These are phyloP conservation scores for Fraxinus ornus DNA, from an alignment of 305 asterid species.

Conservation along the genomic window DNA sequence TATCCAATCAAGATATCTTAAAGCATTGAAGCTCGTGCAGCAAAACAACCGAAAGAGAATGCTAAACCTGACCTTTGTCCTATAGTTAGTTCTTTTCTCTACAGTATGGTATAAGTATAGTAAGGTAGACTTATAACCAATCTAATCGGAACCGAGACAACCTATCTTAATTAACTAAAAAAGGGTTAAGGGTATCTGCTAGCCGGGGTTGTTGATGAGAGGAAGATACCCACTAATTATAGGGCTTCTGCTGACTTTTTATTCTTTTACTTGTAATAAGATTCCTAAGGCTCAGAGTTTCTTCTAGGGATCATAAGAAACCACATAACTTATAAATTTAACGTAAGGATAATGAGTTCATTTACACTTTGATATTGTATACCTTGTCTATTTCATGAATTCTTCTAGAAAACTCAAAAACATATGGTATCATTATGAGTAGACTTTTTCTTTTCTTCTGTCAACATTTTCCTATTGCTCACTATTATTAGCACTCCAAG, in stretches of 20 bases:
- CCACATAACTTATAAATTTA: neutral
- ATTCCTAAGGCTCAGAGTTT: neutral
- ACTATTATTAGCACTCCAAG: neutral
- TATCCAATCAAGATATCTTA: neutral
- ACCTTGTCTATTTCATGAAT: neutral
- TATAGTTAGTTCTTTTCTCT: neutral
- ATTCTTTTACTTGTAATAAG: neutral
- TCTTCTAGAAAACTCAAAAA: neutral
- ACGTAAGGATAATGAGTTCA: neutral
- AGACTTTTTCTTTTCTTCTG: neutral
- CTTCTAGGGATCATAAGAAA: neutral
- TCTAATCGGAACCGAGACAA: neutral
- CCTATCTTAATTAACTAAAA: neutral
- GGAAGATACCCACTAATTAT: neutral
- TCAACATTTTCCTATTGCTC: neutral
- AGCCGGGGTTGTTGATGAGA: neutral
- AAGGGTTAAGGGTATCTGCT: neutral
- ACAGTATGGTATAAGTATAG: neutral
- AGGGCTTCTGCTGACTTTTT: neutral
- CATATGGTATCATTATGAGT: neutral
- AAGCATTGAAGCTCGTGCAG: neutral
- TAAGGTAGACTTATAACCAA: neutral
- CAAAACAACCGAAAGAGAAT: neutral
- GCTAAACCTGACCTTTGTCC: neutral
- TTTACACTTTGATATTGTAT: neutral